A percentile compares a stretch with the other conserved stretches of the same genome.
Conservation (phyloP, 1,139 yeast species). For the Lizanozyma gosingica region DNA sequence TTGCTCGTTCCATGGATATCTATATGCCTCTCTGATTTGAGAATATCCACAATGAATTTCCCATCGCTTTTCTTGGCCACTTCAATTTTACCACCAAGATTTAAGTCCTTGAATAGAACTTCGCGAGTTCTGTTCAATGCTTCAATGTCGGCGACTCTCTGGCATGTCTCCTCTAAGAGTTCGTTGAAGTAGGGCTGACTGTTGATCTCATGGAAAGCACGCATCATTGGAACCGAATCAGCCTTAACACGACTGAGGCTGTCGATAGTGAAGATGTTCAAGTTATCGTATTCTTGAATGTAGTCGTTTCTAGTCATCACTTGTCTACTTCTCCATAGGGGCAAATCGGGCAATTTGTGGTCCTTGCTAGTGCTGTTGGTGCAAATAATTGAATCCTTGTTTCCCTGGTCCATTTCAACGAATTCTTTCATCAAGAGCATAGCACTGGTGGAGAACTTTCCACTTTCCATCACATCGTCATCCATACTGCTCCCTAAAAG, state of each 20-base stretch:
- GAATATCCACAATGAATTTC: conserved; percentile 8
- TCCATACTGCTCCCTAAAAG: conserved; percentile 72
- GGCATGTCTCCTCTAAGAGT: conserved; percentile 59
- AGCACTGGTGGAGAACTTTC: conserved; percentile 70
- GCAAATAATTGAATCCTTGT: conserved; percentile 7
- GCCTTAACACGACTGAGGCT: conserved; percentile 68
- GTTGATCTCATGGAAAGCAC: conserved; percentile 76
- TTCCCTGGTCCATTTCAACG: conserved; percentile 50
- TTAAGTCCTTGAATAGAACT: conserved; percentile 63
- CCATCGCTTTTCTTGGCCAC: conserved; percentile 11
- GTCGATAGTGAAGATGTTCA: conserved; percentile 74
- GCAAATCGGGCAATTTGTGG: conserved; percentile 61
- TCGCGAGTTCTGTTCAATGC: conserved; percentile 76
- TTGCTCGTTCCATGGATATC: conserved; percentile 8
- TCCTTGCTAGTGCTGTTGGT: conserved; percentile 17
- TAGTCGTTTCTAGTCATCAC: conserved; percentile 81
- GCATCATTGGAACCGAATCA: conserved; percentile 83
- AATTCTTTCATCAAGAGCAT: conserved; percentile 68
- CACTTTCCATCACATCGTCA: conserved; percentile 83
- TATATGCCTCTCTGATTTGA: conserved; percentile 8
- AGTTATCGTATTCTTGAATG: conserved; percentile 64
- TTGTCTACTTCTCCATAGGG: conserved; percentile 78
- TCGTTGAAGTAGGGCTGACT: conserved; percentile 64
- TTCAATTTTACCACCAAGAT: conserved; percentile 40
- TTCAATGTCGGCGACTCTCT: conserved; percentile 69